phyloP scores from a whole-genome alignment of 805 yeast genomes.

The Cephaloascus fragrans region DNA sequence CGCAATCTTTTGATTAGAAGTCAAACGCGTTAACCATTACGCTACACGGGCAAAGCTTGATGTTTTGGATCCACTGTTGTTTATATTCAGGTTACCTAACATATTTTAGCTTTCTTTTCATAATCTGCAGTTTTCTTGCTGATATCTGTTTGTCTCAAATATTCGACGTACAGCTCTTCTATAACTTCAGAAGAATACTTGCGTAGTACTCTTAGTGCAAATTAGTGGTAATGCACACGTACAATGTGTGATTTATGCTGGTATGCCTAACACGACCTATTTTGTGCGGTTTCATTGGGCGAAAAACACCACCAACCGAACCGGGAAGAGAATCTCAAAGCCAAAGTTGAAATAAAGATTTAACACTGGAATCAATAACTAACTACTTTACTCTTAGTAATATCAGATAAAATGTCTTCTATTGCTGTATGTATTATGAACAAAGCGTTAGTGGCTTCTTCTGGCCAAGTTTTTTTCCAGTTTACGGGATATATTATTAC shows the following conservation, averaged over 20 bases:
- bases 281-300: neutral
- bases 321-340: neutral
- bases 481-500: too few species aligned
- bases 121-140: too few species aligned
- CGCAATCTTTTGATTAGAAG: constrained; percentile 59
- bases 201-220: too few species aligned
- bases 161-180: too few species aligned
- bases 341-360: constrained; percentile 11
- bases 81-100: too few species aligned
- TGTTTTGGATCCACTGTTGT: too few species aligned
- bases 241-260: too few species aligned
- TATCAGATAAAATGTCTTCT: constrained; percentile 1
- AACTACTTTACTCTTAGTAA: constrained; percentile 9
- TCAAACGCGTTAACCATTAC: constrained; percentile 62
- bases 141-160: too few species aligned
- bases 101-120: too few species aligned
- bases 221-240: too few species aligned
- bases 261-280: neutral
- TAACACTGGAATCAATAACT: constrained; percentile 11
- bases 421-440: constrained; percentile 4
- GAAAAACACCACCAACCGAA: neutral
- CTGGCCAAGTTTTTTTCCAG: too few species aligned
- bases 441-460: neutral
- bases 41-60: constrained; percentile 59
- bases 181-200: too few species aligned